These are phyloP conservation scores for Sindora glabra DNA, from an alignment of 306 rosid species.

Conservation along the genomic window DNA sequence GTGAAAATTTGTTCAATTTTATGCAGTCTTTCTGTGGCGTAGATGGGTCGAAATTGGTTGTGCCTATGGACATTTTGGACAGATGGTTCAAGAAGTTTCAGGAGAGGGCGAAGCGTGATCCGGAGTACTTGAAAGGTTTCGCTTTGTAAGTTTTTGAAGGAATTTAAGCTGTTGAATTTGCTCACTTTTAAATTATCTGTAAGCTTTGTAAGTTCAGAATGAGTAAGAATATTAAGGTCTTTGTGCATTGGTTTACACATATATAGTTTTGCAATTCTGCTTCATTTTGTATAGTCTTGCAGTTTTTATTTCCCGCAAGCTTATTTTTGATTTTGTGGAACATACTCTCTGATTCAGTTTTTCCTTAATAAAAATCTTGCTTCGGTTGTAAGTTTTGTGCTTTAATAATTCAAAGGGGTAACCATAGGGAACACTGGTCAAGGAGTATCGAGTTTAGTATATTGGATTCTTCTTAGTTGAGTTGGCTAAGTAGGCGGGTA, in stretches of 20 bases:
- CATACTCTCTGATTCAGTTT: no score
- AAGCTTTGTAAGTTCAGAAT: neutral
- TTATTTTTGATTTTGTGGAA: no score
- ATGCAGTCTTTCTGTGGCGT: slow-evolving; percentile 93
- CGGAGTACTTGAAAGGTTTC: slow-evolving; percentile 72
- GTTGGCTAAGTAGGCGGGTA: no score
- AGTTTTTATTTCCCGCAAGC: no score
- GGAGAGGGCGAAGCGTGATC: slow-evolving; percentile 78
- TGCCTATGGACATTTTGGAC: slow-evolving; percentile 89
- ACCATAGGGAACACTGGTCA: no score
- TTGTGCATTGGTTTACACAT: slow-evolving; percentile 6
- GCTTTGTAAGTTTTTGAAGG: slow-evolving; percentile 19
- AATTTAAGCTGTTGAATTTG: neutral
- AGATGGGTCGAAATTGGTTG: slow-evolving; percentile 75
- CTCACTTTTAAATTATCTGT: no score
- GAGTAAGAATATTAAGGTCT: neutral
- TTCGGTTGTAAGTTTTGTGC: no score
- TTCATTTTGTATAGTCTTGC: no score
- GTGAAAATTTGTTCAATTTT: slow-evolving; percentile 83
- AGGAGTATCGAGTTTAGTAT: no score
- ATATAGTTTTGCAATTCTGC: neutral
- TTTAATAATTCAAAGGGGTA: no score
- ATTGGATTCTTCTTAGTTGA: no score
- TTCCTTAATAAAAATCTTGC: no score
- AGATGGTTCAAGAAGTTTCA: slow-evolving; percentile 91